Percentiles rank a stretch among this genome's conserved stretches.
Evolutionary conservation across 768 basidiomycete genomes (phyloP).

Genomic region (Omphalotus guepiniiformis): DNA sequence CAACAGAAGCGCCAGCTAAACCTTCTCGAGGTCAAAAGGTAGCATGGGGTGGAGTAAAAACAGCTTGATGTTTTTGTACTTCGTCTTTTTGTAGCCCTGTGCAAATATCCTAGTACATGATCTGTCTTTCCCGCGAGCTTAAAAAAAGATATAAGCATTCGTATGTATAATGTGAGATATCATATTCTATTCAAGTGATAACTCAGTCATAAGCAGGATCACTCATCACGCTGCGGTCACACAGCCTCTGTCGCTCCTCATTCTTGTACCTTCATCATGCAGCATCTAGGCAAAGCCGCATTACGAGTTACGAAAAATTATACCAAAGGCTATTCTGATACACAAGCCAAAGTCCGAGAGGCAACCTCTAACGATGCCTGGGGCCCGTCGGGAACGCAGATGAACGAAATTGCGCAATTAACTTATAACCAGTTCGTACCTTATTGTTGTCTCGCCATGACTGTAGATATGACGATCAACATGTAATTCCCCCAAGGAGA

Average conservation of each 20-base stretch:
- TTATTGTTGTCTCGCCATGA: background rate
- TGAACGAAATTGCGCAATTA: conserved; percentile 98
- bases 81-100: too few species aligned
- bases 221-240: background rate
- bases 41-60: too few species aligned
- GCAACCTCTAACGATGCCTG: conserved; percentile 97
- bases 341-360: conserved; percentile 92
- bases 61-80: too few species aligned
- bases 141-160: background rate
- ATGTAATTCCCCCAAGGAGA: conserved; percentile 53
- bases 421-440: conserved; percentile 89
- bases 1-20: too few species aligned
- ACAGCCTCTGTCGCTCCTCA: background rate
- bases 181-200: background rate
- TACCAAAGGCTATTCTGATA: conserved; percentile 93
- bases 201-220: too few species aligned
- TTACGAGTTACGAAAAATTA: conserved; percentile 92
- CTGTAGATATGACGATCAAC: conserved; percentile 45
- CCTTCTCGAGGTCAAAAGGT: too few species aligned
- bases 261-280: conserved; percentile 41
- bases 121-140: conserved; percentile 5
- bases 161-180: background rate
- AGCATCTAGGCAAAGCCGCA: conserved; percentile 81
- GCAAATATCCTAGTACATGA: too few species aligned
- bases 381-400: conserved; percentile 96